These are phyloP conservation scores for Fonsecaea monophora DNA, from an alignment of 2,329 filamentous ascomycete genomes.

Conservation along the genomic window DNA sequence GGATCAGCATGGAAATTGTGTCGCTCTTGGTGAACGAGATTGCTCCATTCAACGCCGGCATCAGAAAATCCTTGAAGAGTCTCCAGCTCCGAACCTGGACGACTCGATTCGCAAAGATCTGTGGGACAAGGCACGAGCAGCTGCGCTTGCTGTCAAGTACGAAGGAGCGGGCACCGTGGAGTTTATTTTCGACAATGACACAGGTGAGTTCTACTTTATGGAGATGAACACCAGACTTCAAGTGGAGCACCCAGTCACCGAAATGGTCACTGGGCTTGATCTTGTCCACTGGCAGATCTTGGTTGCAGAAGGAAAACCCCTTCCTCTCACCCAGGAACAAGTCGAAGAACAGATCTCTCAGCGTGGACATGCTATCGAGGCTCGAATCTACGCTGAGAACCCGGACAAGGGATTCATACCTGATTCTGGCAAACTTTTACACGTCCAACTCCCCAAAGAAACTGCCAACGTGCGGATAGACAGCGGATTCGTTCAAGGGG, in stretches of 20 bases:
- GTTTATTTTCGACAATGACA: slow-evolving; percentile 73
- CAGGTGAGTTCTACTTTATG: slow-evolving; percentile 72
- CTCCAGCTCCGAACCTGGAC: slow-evolving; percentile 67
- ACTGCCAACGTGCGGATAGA: slow-evolving; percentile 81
- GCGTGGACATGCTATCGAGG: slow-evolving; percentile 89
- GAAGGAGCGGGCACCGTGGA: slow-evolving; percentile 72
- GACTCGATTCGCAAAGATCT: slow-evolving; percentile 67
- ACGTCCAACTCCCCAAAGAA: slow-evolving; percentile 75
- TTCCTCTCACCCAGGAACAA: slow-evolving; percentile 70
- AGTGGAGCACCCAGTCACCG: slow-evolving; percentile 94
- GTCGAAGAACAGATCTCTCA: slow-evolving; percentile 72
- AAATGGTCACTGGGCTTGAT: slow-evolving; percentile 77
- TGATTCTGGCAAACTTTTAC: slow-evolving; percentile 85
- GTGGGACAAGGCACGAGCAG: slow-evolving; percentile 69
- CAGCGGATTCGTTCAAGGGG: slow-evolving; percentile 88
- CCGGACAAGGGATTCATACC: slow-evolving; percentile 91
- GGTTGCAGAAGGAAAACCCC: slow-evolving; percentile 74
- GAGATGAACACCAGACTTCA: slow-evolving; percentile 83
- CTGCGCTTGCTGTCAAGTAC: slow-evolving; percentile 68
- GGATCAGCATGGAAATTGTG: slow-evolving; percentile 69
- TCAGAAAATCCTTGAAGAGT: slow-evolving; percentile 72
- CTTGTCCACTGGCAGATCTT: slow-evolving; percentile 95
- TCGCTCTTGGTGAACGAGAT: slow-evolving; percentile 69
- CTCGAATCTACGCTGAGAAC: slow-evolving; percentile 94
- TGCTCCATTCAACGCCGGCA: slow-evolving; percentile 71